Conservation (phyloP, 192 early-diverging fungal genomes). For the Gonapodya prolifera region DNA sequence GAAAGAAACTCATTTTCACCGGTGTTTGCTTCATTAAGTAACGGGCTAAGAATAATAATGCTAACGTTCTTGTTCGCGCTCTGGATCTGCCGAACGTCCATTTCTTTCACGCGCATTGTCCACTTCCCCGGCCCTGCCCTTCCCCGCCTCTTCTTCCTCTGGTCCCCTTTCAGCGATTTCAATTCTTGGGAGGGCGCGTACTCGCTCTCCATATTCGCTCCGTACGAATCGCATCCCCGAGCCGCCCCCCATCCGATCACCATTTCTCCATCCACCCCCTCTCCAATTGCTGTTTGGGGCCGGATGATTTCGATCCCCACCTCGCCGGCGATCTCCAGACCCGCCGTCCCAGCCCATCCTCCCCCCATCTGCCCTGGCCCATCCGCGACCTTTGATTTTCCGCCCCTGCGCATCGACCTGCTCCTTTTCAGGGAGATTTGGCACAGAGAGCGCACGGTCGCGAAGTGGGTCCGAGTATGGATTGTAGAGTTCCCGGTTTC, state of each 20-base stretch:
- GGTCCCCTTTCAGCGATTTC: too few relatives aligned
- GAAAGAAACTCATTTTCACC: too few relatives aligned
- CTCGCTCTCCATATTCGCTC: background rate
- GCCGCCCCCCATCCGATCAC: background rate
- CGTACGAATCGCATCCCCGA: background rate
- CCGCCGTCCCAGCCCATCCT: background rate
- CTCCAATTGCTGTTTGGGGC: background rate
- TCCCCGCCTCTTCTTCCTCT: too few relatives aligned
- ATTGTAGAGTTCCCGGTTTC: background rate
- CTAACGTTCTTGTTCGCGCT: too few relatives aligned
- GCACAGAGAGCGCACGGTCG: background rate
- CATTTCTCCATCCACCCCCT: background rate
- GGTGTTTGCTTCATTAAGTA: too few relatives aligned
- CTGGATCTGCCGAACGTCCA: too few relatives aligned
- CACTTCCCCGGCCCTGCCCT: too few relatives aligned
- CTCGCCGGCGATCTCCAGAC: background rate
- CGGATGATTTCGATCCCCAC: background rate
- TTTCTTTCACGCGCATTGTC: too few relatives aligned
- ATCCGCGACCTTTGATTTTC: background rate
- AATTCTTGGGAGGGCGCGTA: too few relatives aligned
- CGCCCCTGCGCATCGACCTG: background rate
- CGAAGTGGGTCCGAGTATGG: background rate
- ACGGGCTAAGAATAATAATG: too few relatives aligned
- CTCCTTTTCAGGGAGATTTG: background rate
- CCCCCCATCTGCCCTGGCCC: background rate